Evolutionary conservation across 148 eudicot species (phyloP), one percentile per base, ranked within the genome.

Genomic region (Suaeda aralocaspica): DNA sequence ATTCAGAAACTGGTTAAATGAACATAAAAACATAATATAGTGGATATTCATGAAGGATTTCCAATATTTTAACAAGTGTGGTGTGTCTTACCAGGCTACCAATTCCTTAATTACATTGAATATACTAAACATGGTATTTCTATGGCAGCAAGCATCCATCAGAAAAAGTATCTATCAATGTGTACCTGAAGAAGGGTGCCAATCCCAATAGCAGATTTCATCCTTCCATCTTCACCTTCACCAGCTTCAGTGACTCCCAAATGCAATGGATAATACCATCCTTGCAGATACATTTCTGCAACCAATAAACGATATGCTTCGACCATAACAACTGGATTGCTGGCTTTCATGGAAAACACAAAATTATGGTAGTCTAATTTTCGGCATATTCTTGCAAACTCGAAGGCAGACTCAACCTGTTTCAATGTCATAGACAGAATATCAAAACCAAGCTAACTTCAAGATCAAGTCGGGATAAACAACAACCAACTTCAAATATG

Each of bases 171-270:
- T n/a, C n/a, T n/a, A 14, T 63, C 5, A 16, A 5, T 18, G 53
- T 33, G 3, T 61, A 93, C 98, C 96, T 87, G 96, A 70, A 93
- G 98, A 87, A 93, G 98, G 73, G 98, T 91, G 59, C 98, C 98
- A 70, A 93, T 93, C 16, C 98, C 98, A 69, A 93, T 93, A 18
- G 98, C 95, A 70, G 98, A 93, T 80, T 93, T 93, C 98, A 93
- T 93, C 60, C 98, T 77, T 52, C 98, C 98, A 83, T 93, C 98
- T 79, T 93, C 98, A 76, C 96, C 98, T 77, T 93, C 98, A 36
- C 98, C 98, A 53, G 98, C 98, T 80, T 93, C 98, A 34, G 98
- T 93, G 58, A 93, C 98, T 78, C 98, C 98, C 81, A 93, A 80
- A 68, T 91, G 98, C 57, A 93, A 79, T 25, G 96, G 98, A 74